These are phyloP conservation scores for Podila horticola DNA, from an alignment of 192 early-diverging fungal genomes.

Conservation along the genomic window DNA sequence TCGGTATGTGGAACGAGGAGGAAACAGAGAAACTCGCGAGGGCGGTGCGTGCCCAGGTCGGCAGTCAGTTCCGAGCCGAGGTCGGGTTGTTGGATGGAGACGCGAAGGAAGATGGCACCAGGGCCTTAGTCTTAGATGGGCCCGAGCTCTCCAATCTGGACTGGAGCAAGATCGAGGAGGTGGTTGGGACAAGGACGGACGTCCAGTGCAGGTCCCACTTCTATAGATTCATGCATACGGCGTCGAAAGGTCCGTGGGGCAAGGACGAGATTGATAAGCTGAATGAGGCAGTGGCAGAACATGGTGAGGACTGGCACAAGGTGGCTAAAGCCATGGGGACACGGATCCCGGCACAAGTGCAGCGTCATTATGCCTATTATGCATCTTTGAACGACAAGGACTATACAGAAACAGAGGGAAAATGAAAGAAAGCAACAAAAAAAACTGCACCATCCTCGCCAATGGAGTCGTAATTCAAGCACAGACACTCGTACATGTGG, in stretches of 20 bases:
- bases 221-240: not conserved
- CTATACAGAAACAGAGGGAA: not conserved
- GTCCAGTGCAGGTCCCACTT: not conserved
- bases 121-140: not conserved
- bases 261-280: not conserved
- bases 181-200: constrained; percentile 2
- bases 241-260: not conserved
- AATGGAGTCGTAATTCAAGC: too few species aligned
- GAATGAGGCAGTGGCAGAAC: not conserved
- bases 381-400: not conserved
- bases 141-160: not conserved
- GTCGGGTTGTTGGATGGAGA: not conserved
- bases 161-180: not conserved
- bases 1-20: not conserved
- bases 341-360: not conserved
- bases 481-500: too few species aligned
- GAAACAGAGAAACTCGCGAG: not conserved
- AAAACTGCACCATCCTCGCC: too few species aligned
- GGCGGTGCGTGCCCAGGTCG: constrained; percentile 6
- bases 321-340: constrained; percentile 8
- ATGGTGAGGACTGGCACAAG: not conserved
- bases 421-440: too few species aligned
- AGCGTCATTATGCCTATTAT: not conserved
- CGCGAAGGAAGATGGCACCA: not conserved
- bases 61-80: not conserved